Evolutionary conservation across 495 filamentous ascomycete species (phyloP).

Genomic region (Neurospora sp.): DNA sequence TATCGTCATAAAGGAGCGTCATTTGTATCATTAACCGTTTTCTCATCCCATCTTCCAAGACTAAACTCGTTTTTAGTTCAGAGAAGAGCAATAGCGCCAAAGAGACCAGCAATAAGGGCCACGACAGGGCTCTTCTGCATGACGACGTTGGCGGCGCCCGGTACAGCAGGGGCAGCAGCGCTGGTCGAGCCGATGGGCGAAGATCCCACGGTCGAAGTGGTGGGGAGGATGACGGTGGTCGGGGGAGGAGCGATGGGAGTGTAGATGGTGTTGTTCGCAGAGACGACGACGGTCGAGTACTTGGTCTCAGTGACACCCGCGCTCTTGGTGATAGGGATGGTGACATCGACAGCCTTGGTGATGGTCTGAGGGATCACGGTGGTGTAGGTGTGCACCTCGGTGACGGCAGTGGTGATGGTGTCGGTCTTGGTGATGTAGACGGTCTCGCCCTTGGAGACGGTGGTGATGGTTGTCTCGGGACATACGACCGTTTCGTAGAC

Average conservation of each 20-base stretch:
- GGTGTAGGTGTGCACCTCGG: slow-evolving; percentile 21
- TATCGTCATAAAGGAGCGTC: neutral
- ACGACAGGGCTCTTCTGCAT: slow-evolving; percentile 18
- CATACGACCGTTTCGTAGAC: slow-evolving; percentile 32
- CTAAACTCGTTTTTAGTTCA: slow-evolving; percentile 20
- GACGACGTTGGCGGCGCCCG: slow-evolving; percentile 14
- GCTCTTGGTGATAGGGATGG: slow-evolving; percentile 22
- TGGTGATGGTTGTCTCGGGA: slow-evolving; percentile 33
- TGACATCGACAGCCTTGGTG: slow-evolving; percentile 26
- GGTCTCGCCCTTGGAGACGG: slow-evolving; percentile 30
- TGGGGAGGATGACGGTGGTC: slow-evolving; percentile 21
- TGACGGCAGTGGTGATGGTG: slow-evolving; percentile 28
- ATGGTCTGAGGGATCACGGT: slow-evolving; percentile 27
- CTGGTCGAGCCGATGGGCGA: slow-evolving; percentile 1
- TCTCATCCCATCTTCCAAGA: neutral
- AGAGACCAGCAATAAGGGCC: slow-evolving; percentile 26
- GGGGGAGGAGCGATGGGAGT: slow-evolving; percentile 9
- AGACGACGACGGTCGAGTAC: slow-evolving; percentile 20
- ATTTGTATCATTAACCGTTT: neutral
- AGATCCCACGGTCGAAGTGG: slow-evolving; percentile 10
- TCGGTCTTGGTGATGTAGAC: slow-evolving; percentile 33
- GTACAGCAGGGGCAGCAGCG: slow-evolving; percentile 9
- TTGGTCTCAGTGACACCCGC: slow-evolving; percentile 19
- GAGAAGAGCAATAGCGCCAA: slow-evolving; percentile 28
- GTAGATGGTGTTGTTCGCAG: slow-evolving; percentile 11